These are phyloP conservation scores for Dorcoceras hygrometricum DNA, from an alignment of 257 asterid species.

Conservation along the genomic window DNA sequence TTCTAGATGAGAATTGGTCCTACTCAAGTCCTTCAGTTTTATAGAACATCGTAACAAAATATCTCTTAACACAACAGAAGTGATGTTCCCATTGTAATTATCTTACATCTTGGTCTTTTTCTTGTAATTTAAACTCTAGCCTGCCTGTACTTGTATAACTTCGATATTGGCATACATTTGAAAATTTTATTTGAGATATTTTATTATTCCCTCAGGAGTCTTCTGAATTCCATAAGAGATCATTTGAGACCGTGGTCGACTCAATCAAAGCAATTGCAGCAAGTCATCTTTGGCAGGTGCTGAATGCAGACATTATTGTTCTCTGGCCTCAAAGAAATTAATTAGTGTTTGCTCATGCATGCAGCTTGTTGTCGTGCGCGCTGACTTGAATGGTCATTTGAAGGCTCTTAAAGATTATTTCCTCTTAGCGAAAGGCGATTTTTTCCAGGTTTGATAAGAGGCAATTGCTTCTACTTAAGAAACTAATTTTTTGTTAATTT, in stretches of 20 bases:
- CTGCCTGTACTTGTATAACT: slow-evolving; percentile 11
- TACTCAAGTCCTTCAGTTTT: slow-evolving; percentile 13
- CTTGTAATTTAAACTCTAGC: background rate
- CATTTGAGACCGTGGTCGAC: slow-evolving; percentile 78
- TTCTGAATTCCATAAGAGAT: slow-evolving; percentile 91
- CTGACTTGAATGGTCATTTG: slow-evolving; percentile 98
- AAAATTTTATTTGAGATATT: slow-evolving; percentile 16
- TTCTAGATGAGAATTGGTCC: background rate
- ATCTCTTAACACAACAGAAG: background rate
- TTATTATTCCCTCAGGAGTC: slow-evolving; percentile 59
- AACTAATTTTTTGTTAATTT: background rate
- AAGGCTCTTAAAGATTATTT: slow-evolving; percentile 97
- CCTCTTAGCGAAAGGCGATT: slow-evolving; percentile 95
- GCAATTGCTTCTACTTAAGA: background rate
- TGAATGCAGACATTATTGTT: slow-evolving; percentile 24
- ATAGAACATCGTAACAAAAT: background rate
- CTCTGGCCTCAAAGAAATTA: slow-evolving; percentile 23
- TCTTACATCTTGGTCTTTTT: background rate
- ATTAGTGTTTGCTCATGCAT: slow-evolving; percentile 29
- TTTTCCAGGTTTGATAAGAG: slow-evolving; percentile 74
- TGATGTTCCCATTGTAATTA: background rate
- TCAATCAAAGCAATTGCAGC: slow-evolving; percentile 93
- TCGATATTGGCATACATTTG: slow-evolving; percentile 3
- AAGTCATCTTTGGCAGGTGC: slow-evolving; percentile 98
- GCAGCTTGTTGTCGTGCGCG: slow-evolving; percentile 98